Conservation (phyloP, 1,284 basidiomycete genomes). For the Leccinum insigne region DNA sequence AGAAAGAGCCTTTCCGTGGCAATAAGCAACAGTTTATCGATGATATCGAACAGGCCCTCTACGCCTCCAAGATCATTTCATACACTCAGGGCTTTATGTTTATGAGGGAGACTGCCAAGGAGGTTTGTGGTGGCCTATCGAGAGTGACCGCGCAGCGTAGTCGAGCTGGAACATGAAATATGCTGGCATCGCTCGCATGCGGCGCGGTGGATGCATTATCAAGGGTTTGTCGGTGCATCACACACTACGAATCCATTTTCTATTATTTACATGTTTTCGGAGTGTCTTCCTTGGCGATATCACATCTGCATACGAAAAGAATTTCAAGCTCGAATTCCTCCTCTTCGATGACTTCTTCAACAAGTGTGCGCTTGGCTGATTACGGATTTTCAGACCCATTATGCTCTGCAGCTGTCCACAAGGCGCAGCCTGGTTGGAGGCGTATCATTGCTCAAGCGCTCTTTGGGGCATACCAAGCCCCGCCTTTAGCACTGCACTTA, state of each 20-base stretch:
- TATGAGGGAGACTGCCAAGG: constrained; percentile 97
- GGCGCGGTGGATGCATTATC: constrained; percentile 99
- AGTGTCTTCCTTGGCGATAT: constrained; percentile 96
- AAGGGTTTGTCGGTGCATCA: constrained; percentile 48
- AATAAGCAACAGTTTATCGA: constrained; percentile 99
- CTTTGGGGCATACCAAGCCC: constrained; percentile 98
- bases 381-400: constrained; percentile 1
- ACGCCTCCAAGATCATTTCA: constrained; percentile 99
- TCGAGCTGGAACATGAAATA: constrained; percentile 87
- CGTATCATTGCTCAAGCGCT: constrained; percentile 96
- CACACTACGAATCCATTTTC: constrained; percentile 1
- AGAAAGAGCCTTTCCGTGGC: constrained; percentile 92
- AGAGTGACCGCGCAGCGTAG: constrained; percentile 35
- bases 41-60: constrained; percentile 98
- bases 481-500: constrained; percentile 66
- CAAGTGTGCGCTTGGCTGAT: constrained; percentile 57
- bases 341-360: constrained; percentile 99
- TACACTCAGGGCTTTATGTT: constrained; percentile 99
- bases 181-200: constrained; percentile 98
- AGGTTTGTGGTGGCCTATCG: constrained; percentile 50
- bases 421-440: constrained; percentile 97
- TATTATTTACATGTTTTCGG: constrained; percentile 34
- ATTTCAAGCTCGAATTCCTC: constrained; percentile 86
- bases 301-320: constrained; percentile 91
- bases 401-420: constrained; percentile 69